phyloP scores from a whole-genome alignment of 805 yeast species.

The Nakazawaea ambrosiae region DNA sequence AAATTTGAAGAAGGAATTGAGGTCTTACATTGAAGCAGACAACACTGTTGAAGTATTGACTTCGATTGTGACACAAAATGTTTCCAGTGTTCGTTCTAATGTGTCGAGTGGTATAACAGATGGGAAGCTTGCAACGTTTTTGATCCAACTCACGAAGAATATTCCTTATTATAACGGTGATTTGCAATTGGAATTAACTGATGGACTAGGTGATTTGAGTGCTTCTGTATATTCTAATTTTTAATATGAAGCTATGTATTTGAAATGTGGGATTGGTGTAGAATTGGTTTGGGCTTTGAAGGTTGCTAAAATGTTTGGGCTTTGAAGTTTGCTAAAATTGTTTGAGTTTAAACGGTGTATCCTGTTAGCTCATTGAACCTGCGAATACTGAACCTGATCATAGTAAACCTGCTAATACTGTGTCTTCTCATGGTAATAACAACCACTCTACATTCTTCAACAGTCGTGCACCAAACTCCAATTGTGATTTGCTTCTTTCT shows the following conservation, averaged over 20 bases:
- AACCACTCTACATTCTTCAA: too few relatives aligned
- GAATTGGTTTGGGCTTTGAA: too few relatives aligned
- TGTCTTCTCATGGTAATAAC: too few relatives aligned
- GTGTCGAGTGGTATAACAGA: conserved; percentile 7
- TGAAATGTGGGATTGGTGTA: too few relatives aligned
- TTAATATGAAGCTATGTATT: not conserved
- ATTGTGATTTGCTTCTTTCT: too few relatives aligned
- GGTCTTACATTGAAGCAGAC: conserved; percentile 20
- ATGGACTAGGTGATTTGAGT: conserved; percentile 77
- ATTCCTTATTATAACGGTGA: conserved; percentile 32
- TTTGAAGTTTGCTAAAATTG: too few relatives aligned
- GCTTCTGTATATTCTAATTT: conserved; percentile 88
- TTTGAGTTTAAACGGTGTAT: too few relatives aligned
- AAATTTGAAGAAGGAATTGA: conserved; percentile 23
- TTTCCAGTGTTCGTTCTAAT: not conserved
- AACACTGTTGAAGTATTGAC: conserved; percentile 25
- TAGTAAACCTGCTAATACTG: too few relatives aligned
- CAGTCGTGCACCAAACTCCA: too few relatives aligned
- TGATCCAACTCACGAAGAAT: conserved; percentile 58
- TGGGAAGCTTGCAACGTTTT: conserved; percentile 55
- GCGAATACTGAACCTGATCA: too few relatives aligned
- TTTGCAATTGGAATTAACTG: conserved; percentile 37
- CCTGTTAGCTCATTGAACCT: too few relatives aligned
- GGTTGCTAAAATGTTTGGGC: too few relatives aligned
- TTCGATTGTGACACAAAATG: conserved; percentile 23